Evolutionary conservation across 257 asterid genomes (phyloP), one percentile per base, ranked within the genome.

Genomic region (Solanum habrochaites): DNA sequence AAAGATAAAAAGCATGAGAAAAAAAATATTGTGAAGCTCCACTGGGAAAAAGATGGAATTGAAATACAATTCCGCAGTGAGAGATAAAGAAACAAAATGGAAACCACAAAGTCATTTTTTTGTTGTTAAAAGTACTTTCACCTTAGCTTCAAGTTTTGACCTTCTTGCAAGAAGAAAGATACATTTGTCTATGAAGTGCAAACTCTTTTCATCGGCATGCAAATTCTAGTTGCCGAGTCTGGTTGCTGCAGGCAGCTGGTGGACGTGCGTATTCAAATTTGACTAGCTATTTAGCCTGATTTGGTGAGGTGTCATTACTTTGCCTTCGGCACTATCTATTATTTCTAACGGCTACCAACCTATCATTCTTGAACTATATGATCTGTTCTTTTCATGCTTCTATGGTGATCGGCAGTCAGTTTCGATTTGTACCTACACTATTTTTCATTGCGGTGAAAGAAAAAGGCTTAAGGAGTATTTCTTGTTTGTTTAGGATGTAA

Each of bases 261-360:
- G 92, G 93, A 87, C 87, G 21, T 89, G 89, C 82, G 45, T 90
- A 84, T 90, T 89, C 93, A 87, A 89, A 88, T 88, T 88, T 91
- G 93, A 87, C 92, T 91, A 92, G 91, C 91, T 86, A 89, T 86
- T 86, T 88, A 89, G 91, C 92, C 90, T 88, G 90, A 91, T 86
- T 87, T 82, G 95, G 96, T 95, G 98, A 92, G 96, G 96, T 90
- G 96, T 90, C 85, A 72, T 90, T 90, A 88, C 94, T 92, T 93
- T 88, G 91, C 89, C 45, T 90, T 82, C 70, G 89, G 87, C 91
- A 81, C 82, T 90, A 77, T 90, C 87, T 87, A 88, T 86, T 85
- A 80, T 92, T 83, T 90, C 56, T 92, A 85, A 81, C 74, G 80
- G 85, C 87, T 56, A 90, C 90, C 86, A 82, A 78, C 45, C 85